Evolutionary conservation across 352 stramenopile species (phyloP), one percentile per base, ranked within the genome.

Genomic region (Phytophthora chlamydospora): DNA sequence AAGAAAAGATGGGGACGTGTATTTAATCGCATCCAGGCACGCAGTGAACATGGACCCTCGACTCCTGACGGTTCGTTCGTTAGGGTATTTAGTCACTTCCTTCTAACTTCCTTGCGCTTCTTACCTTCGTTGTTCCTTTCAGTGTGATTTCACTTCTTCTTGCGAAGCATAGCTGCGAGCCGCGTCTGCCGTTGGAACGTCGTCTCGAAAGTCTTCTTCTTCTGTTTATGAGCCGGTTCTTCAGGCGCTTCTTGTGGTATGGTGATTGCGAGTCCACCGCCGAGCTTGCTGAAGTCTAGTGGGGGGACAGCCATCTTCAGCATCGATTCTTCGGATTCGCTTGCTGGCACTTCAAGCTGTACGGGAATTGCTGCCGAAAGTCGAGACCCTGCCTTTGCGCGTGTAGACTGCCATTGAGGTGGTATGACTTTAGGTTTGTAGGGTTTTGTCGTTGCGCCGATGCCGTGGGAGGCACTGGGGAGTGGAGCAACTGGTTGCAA

Each of bases 401-500:
- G 74, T 11, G 80, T 87, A 1, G 80, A 90, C 54, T 90, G 78
- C 80, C 80, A 90, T 47, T 90, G 74, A 14, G 69, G 31, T 41
- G 73, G 61, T 4, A 76, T 56, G 19, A 58, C 10, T 17, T 72
- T 78, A 11, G 58, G 40, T 38, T 19, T 29, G 47, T 70, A 16
- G 12, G 36, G 33, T 36, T 61, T 68, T 0, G 35, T 9, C 3
- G 19, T 44, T 48, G 58, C 48, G 0, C 38, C 48, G 19, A 6
- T 56, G 14, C 51, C 44, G 19, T 58, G 52, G 1, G 41, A 65
- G 12, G 43, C 42, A 40, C 46, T 61, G 19, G 55, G 48, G 12
- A 64, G 17, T 24, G 67, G 52, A 17, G 61, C 56, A 12, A 69
- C 52, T 46, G 52, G 44, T 34, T 72, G 62, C 14, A 73, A 12